Base-by-base conservation (phyloP, 805 yeast genomes). In the Candida vartiovaarae region DNA sequence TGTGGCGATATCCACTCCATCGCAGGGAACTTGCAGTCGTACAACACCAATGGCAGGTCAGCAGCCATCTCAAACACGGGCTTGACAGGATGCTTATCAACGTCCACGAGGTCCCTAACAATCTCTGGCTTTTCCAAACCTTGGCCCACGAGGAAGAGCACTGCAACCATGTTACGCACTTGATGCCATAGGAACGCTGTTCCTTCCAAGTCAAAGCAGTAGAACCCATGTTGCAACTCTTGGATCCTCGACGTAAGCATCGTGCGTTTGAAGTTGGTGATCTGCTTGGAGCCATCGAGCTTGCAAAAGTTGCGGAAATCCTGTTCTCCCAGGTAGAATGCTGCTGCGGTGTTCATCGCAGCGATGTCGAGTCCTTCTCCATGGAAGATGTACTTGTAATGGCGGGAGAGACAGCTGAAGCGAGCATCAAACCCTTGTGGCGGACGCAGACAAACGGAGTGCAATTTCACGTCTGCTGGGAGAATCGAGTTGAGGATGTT, bases 181-280 rank as follows among this genome's bases (percentile, higher is more conserved):
- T 93, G 99, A 61, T 93, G 98, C 98, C 98, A 93, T 44, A 93
- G 65, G 54, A 93, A 93, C 7, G 98, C 99, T 2, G 85, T 70
- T 0, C 99, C 99, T 49, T 75, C 71, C 42, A 93, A 66, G 59
- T 88, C 89, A 60, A 91, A 79, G 44, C 80, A 82, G 55, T 71
- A 84, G 43, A 76, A 70, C 4, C 74, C 77, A 30, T 69, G 63
- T 5, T 46, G 44, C 3, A 66, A 43, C 7, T 52, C 54, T 9
- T 68, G 49, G 9, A 86, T 80, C 7, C 68, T 60, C 0, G 88
- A 70, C 40, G 68, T 63, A 34, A 74, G 55, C 11, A 93, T 78
- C 8, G 69, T 71, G 56, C 99, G 72, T n/a, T 59, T 63, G 63
- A 75, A 90, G 56, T 86, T 88, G 2, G 83, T 77, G 42, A 93